Conservation (phyloP, 768 basidiomycete genomes). For the Agrocybe praecox region DNA sequence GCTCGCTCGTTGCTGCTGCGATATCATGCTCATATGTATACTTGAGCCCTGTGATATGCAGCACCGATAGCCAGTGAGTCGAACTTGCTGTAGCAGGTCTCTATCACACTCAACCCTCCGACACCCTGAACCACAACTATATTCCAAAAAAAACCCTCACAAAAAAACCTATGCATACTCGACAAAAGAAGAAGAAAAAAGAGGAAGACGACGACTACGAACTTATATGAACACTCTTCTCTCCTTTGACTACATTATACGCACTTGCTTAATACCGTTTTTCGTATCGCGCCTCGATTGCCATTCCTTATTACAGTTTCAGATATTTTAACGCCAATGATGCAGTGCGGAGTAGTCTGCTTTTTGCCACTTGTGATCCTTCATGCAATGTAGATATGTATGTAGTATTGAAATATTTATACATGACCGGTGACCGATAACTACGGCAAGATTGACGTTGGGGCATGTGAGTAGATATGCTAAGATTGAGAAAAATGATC, state of each 20-base stretch:
- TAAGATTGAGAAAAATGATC: not conserved
- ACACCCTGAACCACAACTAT: not conserved
- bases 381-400: not conserved
- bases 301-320: not conserved
- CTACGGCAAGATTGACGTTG: not conserved
- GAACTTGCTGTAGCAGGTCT: not conserved
- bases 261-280: no score
- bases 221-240: not conserved
- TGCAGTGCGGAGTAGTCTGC: not conserved
- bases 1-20: not conserved
- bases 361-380: not conserved
- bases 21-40: not conserved
- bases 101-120: not conserved
- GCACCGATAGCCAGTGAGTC: not conserved
- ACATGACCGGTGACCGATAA: not conserved
- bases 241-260: no score
- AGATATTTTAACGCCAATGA: not conserved
- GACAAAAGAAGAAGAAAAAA: not conserved
- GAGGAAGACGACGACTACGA: not conserved
- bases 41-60: not conserved
- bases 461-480: not conserved
- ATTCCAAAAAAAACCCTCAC: not conserved
- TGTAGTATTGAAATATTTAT: not conserved
- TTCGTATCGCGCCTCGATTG: no score
- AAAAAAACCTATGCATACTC: not conserved